Percentiles rank a stretch among this genome's conserved stretches.
Conservation (phyloP, 108 stramenopile genomes). For the Skeletonema costatum region DNA sequence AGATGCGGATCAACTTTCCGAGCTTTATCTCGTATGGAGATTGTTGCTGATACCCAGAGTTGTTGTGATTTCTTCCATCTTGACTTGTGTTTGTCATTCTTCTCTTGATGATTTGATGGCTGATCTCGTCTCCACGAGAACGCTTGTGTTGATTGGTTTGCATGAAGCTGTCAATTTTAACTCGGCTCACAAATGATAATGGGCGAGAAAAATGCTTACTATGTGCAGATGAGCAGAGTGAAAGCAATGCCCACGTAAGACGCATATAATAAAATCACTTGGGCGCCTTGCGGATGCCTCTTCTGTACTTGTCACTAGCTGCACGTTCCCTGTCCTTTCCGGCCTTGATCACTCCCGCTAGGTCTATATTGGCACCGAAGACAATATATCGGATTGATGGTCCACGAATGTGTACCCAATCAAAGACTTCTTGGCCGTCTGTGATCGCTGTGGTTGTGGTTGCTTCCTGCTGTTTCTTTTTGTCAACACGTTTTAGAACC, state of each 20-base stretch:
- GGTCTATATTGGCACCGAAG: conserved; percentile 70
- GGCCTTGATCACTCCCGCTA: conserved; percentile 39
- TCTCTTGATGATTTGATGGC: not conserved
- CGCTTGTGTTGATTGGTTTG: not conserved
- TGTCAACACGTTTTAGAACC: conserved; percentile 29
- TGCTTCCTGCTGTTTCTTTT: not conserved
- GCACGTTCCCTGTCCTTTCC: conserved; percentile 63
- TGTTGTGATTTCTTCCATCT: not conserved
- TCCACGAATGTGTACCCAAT: conserved; percentile 65
- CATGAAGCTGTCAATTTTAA: not conserved
- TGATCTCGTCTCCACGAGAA: not conserved
- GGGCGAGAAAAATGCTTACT: not conserved
- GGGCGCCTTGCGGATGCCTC: conserved; percentile 60
- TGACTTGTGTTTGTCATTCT: not conserved
- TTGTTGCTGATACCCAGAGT: not conserved
- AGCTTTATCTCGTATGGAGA: conserved; percentile 42
- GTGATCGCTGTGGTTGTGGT: not conserved
- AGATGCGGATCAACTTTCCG: conserved; percentile 30
- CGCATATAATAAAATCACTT: conserved; percentile 15
- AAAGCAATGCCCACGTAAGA: conserved; percentile 4
- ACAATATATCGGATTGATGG: conserved; percentile 76
- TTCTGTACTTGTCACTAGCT: conserved; percentile 63
- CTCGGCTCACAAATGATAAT: not conserved
- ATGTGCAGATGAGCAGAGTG: conserved; percentile 7
- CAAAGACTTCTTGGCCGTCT: conserved; percentile 9